Conservation (phyloP, 2,329 filamentous ascomycete genomes). For the Eutypella sp. region DNA sequence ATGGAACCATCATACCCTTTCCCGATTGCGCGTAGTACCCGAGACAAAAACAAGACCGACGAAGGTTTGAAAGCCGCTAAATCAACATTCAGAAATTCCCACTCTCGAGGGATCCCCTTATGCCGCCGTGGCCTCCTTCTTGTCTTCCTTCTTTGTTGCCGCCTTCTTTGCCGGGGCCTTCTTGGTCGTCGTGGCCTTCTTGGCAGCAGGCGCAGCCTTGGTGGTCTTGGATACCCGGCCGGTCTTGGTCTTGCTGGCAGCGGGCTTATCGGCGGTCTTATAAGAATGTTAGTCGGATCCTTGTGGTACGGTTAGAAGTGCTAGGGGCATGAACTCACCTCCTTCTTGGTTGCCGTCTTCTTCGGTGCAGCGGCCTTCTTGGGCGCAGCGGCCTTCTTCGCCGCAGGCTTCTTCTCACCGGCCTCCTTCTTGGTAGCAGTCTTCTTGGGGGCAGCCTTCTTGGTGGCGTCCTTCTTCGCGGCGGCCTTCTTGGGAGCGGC, state of each 20-base stretch:
- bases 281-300: neutral
- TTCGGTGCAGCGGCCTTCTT: slow-evolving; percentile 39
- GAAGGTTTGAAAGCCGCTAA: slow-evolving; percentile 14
- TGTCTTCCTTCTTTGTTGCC: slow-evolving; percentile 35
- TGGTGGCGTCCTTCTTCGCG: slow-evolving; percentile 38
- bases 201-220: slow-evolving; percentile 39
- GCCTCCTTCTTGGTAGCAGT: slow-evolving; percentile 42
- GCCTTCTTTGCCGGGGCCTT: slow-evolving; percentile 31
- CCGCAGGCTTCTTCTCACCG: slow-evolving; percentile 74
- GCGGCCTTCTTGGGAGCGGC: slow-evolving; percentile 33
- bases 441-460: slow-evolving; percentile 33
- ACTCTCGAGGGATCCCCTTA: slow-evolving; percentile 7
- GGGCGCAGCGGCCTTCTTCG: slow-evolving; percentile 47
- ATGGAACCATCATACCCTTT: slow-evolving; percentile 20
- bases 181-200: slow-evolving; percentile 37
- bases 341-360: slow-evolving; percentile 36
- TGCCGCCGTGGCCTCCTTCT: slow-evolving; percentile 25
- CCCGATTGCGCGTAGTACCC: slow-evolving; percentile 30
- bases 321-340: slow-evolving; percentile 15
- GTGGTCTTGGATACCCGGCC: slow-evolving; percentile 74
- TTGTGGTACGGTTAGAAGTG: slow-evolving; percentile 8
- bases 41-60: slow-evolving; percentile 30
- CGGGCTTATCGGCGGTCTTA: slow-evolving; percentile 41
- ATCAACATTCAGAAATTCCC: slow-evolving; percentile 5
- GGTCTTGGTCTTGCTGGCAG: slow-evolving; percentile 62